These are phyloP conservation scores for Rosa rugosa DNA, from an alignment of 306 rosid species.

Conservation along the genomic window DNA sequence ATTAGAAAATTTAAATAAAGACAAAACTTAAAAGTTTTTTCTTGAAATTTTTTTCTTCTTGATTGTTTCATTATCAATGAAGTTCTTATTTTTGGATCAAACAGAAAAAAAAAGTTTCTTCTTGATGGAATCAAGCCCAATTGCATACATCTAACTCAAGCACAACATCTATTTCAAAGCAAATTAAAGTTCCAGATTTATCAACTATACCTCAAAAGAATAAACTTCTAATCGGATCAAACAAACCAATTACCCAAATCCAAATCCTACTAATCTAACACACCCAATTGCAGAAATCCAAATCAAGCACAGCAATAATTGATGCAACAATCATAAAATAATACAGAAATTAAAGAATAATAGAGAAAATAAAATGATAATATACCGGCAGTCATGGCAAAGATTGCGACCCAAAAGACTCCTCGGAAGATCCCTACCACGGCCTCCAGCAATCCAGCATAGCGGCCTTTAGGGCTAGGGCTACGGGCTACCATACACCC, in stretches of 20 bases:
- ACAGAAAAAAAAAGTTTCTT: no score
- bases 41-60: no score
- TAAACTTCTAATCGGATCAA: neutral
- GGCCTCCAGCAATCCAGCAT: slow-evolving; percentile 51
- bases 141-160: no score
- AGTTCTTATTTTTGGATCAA: no score
- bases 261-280: neutral
- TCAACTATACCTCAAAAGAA: no score
- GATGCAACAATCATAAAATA: neutral
- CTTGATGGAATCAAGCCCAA: no score
- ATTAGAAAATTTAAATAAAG: no score
- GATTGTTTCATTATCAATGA: no score
- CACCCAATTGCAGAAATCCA: neutral
- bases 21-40: no score
- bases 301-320: neutral
- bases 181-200: neutral
- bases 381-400: slow-evolving; percentile 64
- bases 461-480: slow-evolving; percentile 60
- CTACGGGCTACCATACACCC: slow-evolving; percentile 48
- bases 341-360: neutral
- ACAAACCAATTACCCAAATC: neutral
- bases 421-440: slow-evolving; percentile 58
- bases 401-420: slow-evolving; percentile 88
- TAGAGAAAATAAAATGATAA: neutral
- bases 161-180: no score